Evolutionary conservation across 805 yeast genomes (phyloP).

Genomic region (Cyberlindnera japonica): DNA sequence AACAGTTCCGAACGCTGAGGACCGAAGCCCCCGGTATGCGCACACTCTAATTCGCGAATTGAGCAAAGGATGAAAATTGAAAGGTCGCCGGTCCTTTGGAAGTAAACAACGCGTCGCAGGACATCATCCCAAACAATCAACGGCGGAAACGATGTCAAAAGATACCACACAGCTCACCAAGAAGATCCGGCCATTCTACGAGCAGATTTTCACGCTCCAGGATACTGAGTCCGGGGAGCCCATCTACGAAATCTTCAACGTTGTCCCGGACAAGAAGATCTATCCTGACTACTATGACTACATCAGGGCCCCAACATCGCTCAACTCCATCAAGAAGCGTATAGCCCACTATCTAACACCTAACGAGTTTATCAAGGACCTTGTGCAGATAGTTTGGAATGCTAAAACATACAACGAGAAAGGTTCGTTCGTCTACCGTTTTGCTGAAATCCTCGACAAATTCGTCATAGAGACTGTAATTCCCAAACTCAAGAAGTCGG

Average conservation of each 20-base stretch:
- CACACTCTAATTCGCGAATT: neutral
- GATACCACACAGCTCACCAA: conserved; percentile 20
- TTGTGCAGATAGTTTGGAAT: conserved; percentile 86
- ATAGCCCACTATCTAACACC: conserved; percentile 55
- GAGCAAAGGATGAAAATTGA: neutral
- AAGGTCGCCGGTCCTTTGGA: neutral
- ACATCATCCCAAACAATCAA: neutral
- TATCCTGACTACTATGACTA: conserved; percentile 75
- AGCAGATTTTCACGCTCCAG: conserved; percentile 37
- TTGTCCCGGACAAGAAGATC: conserved; percentile 67
- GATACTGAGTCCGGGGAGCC: conserved; percentile 37
- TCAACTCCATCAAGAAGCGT: conserved; percentile 63
- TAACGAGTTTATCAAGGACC: conserved; percentile 68
- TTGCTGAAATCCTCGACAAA: conserved; percentile 53
- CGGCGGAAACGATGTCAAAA: conserved; percentile 14
- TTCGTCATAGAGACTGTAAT: conserved; percentile 35
- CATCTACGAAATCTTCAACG: conserved; percentile 57
- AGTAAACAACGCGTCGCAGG: neutral
- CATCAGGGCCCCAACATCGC: conserved; percentile 77
- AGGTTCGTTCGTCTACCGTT: conserved; percentile 60
- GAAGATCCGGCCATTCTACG: conserved; percentile 29
- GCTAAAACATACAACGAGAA: conserved; percentile 80
- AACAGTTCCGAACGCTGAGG: no score
- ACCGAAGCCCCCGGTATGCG: neutral
- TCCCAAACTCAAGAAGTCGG: conserved; percentile 30